phyloP scores from a whole-genome alignment of 441 rosid species.

The Aleurites moluccanus region DNA sequence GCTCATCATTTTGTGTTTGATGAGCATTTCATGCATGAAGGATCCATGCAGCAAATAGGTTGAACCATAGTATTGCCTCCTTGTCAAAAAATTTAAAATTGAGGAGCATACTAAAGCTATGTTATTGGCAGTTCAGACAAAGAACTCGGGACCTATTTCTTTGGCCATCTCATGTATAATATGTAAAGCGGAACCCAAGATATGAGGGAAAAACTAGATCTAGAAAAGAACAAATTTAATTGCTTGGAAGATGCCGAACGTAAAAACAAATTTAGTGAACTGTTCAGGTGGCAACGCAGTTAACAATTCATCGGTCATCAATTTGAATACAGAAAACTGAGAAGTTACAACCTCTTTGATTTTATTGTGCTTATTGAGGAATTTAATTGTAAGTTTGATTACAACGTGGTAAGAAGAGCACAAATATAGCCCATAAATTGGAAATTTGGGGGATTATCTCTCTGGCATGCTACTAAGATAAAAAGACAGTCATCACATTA shows the following conservation, averaged over 20 bases:
- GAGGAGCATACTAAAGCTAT: background rate
- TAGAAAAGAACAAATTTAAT: background rate
- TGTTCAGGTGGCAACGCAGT: background rate
- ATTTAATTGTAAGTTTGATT: background rate
- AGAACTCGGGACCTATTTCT: background rate
- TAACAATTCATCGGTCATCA: background rate
- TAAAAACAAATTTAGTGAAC: background rate
- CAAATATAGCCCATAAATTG: constrained; percentile 2
- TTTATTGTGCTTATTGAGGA: background rate
- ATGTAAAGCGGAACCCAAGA: background rate
- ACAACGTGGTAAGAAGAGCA: background rate
- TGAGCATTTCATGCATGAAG: background rate
- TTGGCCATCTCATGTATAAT: background rate
- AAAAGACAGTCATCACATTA: too few species aligned
- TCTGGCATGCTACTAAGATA: background rate
- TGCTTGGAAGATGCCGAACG: background rate
- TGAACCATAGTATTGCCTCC: background rate
- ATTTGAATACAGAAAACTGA: background rate
- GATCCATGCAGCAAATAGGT: background rate
- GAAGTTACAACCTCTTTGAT: background rate
- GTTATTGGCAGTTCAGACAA: background rate
- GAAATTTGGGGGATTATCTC: background rate
- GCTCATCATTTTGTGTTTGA: background rate
- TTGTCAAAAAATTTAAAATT: background rate
- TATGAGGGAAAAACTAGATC: background rate